Conservation (phyloP, 306 rosid species). For the Fragaria ananassa region DNA sequence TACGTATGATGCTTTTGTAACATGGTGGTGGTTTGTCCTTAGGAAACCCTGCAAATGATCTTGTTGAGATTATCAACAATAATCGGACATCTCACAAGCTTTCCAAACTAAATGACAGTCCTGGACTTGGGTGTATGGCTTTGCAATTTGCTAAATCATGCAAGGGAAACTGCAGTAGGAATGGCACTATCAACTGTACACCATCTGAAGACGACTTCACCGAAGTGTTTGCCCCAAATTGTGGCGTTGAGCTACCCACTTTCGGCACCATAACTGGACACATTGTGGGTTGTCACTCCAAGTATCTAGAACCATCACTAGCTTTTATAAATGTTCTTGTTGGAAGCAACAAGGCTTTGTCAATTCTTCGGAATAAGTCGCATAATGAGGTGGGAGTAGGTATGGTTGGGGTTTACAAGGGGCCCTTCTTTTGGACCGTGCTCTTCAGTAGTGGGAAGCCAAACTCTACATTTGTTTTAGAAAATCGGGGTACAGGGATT, state of each 20-base stretch:
- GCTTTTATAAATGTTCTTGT: conserved; percentile 55
- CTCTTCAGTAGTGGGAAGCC: conserved; percentile 66
- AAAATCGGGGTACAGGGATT: conserved; percentile 70
- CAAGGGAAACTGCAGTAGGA: conserved; percentile 64
- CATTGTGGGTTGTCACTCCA: conserved; percentile 59
- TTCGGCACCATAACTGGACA: conserved; percentile 67
- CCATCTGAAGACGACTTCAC: conserved; percentile 88
- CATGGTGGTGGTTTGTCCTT: conserved; percentile 22
- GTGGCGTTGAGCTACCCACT: conserved; percentile 92
- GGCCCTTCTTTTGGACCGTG: conserved; percentile 79
- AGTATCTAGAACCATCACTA: conserved; percentile 64
- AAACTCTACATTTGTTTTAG: conserved; percentile 77
- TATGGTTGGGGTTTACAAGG: conserved; percentile 62
- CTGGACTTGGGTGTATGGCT: conserved; percentile 97
- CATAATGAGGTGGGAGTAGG: conserved; percentile 85
- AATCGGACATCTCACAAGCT: conserved; percentile 73
- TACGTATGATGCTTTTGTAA: neutral
- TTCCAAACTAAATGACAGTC: conserved; percentile 51
- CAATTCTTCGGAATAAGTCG: conserved; percentile 61
- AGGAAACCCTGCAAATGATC: conserved; percentile 87
- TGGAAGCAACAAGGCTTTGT: conserved; percentile 44
- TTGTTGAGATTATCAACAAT: conserved; percentile 68
- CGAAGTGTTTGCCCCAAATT: conserved; percentile 81
- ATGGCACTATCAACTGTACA: conserved; percentile 57
- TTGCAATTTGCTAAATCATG: conserved; percentile 72